Evolutionary conservation across 108 stramenopile genomes (phyloP).

Genomic region (Cylindrotheca fusiformis): DNA sequence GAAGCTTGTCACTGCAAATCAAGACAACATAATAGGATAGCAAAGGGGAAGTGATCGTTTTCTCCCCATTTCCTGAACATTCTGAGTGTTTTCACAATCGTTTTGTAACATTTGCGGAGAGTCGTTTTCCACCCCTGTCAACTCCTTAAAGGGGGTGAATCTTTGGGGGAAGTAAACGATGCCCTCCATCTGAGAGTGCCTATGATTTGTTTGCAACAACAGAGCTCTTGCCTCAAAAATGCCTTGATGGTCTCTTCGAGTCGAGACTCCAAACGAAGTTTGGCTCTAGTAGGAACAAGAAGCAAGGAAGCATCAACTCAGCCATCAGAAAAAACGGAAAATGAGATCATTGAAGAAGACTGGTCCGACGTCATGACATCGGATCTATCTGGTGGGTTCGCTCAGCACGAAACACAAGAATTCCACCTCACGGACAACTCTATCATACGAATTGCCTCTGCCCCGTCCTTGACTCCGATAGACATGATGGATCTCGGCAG

Average conservation of each 20-base stretch:
- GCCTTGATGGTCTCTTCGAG: no score
- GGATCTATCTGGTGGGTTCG: background rate
- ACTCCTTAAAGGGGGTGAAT: no score
- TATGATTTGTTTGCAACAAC: no score
- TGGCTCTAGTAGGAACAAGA: background rate
- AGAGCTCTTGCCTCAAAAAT: no score
- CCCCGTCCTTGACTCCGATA: slow-evolving; percentile 40
- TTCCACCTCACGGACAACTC: background rate
- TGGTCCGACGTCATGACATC: slow-evolving; percentile 7
- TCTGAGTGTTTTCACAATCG: no score
- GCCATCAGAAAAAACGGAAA: background rate
- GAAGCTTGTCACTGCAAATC: no score
- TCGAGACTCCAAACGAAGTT: background rate
- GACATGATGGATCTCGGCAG: slow-evolving; percentile 68
- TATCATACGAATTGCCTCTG: slow-evolving; percentile 6
- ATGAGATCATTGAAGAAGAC: slow-evolving; percentile 1
- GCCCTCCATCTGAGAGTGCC: no score
- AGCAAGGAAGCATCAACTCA: background rate
- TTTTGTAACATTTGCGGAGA: no score
- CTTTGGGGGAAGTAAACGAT: no score
- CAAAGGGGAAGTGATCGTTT: background rate
- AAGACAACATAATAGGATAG: background rate
- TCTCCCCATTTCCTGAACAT: no score
- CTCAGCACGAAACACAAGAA: background rate
- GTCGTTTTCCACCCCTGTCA: no score